Evolutionary conservation across 1,284 basidiomycete genomes (phyloP).

Genomic region (Cutaneotrichosporon sp.): DNA sequence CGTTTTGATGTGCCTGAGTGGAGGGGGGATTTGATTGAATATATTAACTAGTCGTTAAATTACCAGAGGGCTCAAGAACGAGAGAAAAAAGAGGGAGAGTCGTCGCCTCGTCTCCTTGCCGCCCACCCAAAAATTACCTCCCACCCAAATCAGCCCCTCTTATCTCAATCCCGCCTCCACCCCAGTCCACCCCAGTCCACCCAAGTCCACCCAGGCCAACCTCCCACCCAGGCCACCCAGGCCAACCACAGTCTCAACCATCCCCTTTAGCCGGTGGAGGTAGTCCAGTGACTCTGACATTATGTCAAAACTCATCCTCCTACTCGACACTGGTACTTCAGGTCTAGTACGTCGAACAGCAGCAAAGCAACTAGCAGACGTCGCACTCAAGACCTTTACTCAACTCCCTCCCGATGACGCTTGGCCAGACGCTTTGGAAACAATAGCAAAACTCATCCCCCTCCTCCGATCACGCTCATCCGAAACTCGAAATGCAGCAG

Average conservation of each 20-base stretch:
- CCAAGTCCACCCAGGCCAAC: not conserved
- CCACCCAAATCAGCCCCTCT: not conserved
- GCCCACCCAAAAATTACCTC: not conserved
- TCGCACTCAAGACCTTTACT: slow-evolving; percentile 40
- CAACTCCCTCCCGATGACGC: slow-evolving; percentile 35
- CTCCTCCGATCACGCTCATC: slow-evolving; percentile 42
- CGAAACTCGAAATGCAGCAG: slow-evolving; percentile 46
- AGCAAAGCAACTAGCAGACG: slow-evolving; percentile 46
- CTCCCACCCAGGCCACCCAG: too few relatives aligned
- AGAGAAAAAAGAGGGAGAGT: too few relatives aligned
- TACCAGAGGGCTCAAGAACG: too few relatives aligned
- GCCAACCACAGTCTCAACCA: too few relatives aligned
- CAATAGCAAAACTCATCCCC: slow-evolving; percentile 44
- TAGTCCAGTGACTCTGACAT: not conserved
- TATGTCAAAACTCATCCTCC: slow-evolving; percentile 44
- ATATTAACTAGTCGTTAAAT: too few relatives aligned
- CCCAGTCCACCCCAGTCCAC: not conserved
- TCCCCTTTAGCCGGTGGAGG: slow-evolving; percentile 3
- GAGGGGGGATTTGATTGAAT: too few relatives aligned
- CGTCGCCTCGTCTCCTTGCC: too few relatives aligned
- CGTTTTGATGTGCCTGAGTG: too few relatives aligned
- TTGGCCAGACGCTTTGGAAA: slow-evolving; percentile 46
- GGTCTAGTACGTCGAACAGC: slow-evolving; percentile 45
- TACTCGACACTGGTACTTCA: slow-evolving; percentile 48
- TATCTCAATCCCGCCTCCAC: not conserved